phyloP scores from a whole-genome alignment of 305 asterid genomes.

The Fraxinus sp. region DNA sequence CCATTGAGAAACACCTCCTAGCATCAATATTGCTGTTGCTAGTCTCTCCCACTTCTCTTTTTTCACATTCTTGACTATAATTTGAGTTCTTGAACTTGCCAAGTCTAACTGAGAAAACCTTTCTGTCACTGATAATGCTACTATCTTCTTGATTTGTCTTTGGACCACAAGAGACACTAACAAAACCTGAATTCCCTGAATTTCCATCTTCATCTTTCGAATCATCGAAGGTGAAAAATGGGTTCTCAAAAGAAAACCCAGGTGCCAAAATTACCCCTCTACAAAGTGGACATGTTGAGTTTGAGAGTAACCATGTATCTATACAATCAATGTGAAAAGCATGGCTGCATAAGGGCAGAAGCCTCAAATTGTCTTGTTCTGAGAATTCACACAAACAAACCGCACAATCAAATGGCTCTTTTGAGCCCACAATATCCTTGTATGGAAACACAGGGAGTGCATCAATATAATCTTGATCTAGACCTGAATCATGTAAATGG shows the following conservation, averaged over 20 bases:
- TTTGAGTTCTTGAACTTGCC: conserved; percentile 58
- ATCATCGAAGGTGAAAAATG: conserved; percentile 53
- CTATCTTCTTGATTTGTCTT: conserved; percentile 37
- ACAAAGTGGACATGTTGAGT: conserved; percentile 87
- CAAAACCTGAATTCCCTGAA: conserved; percentile 26
- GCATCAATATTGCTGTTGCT: conserved; percentile 63
- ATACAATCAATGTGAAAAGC: conserved; percentile 89
- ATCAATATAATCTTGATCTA: conserved; percentile 77
- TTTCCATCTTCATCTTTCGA: conserved; percentile 49
- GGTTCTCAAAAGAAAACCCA: conserved; percentile 54
- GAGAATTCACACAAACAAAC: conserved; percentile 85
- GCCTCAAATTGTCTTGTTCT: conserved; percentile 58
- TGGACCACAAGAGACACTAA: conserved; percentile 26
- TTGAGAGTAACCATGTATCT: conserved; percentile 84
- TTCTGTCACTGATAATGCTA: conserved; percentile 45
- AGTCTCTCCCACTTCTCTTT: conserved; percentile 62
- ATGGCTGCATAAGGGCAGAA: conserved; percentile 84
- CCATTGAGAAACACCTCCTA: conserved; percentile 94
- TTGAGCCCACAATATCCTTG: conserved; percentile 62
- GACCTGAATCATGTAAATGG: conserved; percentile 75
- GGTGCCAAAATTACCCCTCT: conserved; percentile 65
- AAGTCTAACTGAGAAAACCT: conserved; percentile 73
- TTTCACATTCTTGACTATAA: conserved; percentile 25
- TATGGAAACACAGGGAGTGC: conserved; percentile 75
- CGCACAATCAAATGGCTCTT: conserved; percentile 89